Evolutionary conservation across 176 grass and related monocot species (phyloP), one percentile per base, ranked within the genome.

Genomic region (Hyparrhenia diplandra): DNA sequence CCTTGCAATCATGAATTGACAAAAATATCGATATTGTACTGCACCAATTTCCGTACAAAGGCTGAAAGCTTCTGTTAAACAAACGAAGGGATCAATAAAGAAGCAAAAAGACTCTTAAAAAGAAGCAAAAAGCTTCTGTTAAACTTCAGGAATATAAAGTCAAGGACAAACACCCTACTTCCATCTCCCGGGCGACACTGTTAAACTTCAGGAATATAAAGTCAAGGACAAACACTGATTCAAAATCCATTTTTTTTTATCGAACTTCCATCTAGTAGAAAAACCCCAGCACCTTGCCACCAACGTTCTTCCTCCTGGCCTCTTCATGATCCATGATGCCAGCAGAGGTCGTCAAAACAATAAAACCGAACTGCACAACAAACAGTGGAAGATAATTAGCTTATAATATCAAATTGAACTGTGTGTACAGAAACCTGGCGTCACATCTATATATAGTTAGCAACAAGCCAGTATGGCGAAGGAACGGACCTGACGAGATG

Each of bases 291-390:
- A 57, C 49, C 30, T 75, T 58, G 49, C 72, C 72, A 58, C 49
- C 49, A 75, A 58, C 72, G 6, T 75, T 75, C 49, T 75, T 75
- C 72, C 72, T 75, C 55, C 49, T 75, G 20, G 49, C 49, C 32
- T 75, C 72, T 75, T 75, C 49, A 58, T 75, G 72, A 75, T 58
- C 49, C 72, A 75, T 75, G 72, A 75, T 75, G 31, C 72, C 31
- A 57, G 20, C 49, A 24, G 72, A 75, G 11, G 72, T 75, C 11
- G 72, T 74, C 72, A 74, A 74, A 31, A 74, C 72, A 57, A 74
- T 74, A 12, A 55, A 74, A 74, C 72, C 72, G 0, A 74, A 74
- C 47, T 74, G 31, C 72, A 74, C 29, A 74, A 13, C 10, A 36
- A 23, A 74, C 30, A 55, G 5, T 1, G 20, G 55, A 74, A 74